Evolutionary conservation across 148 eudicot species (phyloP), one percentile per base, ranked within the genome.

Genomic region (Chenopodium quinoa): DNA sequence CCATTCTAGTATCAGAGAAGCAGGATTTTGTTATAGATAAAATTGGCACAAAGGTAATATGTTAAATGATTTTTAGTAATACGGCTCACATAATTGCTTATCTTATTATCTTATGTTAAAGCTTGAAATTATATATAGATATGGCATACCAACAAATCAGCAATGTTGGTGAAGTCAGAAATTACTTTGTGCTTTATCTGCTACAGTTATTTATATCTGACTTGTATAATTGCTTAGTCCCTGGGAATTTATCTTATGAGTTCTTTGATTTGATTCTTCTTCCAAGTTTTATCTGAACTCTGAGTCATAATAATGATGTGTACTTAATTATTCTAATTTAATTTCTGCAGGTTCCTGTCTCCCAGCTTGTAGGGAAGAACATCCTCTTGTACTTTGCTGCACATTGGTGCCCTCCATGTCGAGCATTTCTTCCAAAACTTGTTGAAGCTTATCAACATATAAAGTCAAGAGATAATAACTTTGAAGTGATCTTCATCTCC

Each of bases 381-480:
- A 83, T 93, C 75, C 90, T 91, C 52, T 86, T 93, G 2, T 93
- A 89, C 63, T 93, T 93, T 80, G 89, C 95, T 9, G 93, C 97
- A 46, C 87, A 90, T 46, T 93, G 97, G 97, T 93, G 93, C 73
- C 92, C 93, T 58, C 95, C 95, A 1, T 93, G 97, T 79, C 95
- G 92, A 32, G 91, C 90, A 6, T 93, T 93, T 82, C 81, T 86
- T 25, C 90, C 93, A n/a, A 87, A 83, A 56, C 90, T 93, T 22
- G 73, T 88, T 47, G 84, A 86, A 88, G 84, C 83, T 9, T 93
- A 91, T 78, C 73, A 90, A 63, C 79, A 88, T 71, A 89, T 91
- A 44, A 93, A 93, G 73, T 84, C 82, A 66, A 86, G 83, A 40
- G 83, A 87, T 10, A 78, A 77, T 19, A 87, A 82, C 50, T 80